Evolutionary conservation across 1,139 yeast genomes (phyloP), one percentile per base, ranked within the genome.

Genomic region (Kazachstania sp.): DNA sequence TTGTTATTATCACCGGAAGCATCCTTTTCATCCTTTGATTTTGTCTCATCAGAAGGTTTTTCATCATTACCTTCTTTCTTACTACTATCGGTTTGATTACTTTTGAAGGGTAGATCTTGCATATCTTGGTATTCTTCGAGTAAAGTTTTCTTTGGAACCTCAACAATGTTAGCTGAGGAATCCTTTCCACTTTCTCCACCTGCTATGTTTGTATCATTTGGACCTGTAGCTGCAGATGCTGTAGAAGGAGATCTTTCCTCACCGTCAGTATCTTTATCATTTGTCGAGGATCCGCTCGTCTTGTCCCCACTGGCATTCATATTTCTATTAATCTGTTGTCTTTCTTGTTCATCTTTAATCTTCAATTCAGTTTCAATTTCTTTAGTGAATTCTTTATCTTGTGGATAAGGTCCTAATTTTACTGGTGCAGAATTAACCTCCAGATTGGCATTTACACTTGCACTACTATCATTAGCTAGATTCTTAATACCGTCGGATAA

Each of bases 321-420:
- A 9, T 9, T 39, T 31, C 37, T 31, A n/a, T 16, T 23, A 3
- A 16, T 30, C 42, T 57, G 60, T 32, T 56, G 53, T 34, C 50
- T 54, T 40, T 67, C 71, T 49, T 66, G 66, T 43, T 81, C 86
- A 63, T 90, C 97, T 61, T 81, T 82, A 47, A 81, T 78, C 60
- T 83, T 83, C 51, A 92, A 71, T 61, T 86, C 95, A 1, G 88
- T 80, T 61, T 85, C 94, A 31, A 92, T 77, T 63, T 92, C 98
- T 57, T 81, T 82, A 43, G 79, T 76, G 53, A 86, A 86, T 46
- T 87, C 96, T 11, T 88, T 81, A 54, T 90, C 97, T 60, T 83
- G 69, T 9, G 97, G 97, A 59, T 85, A 70, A 51, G 79, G 80
- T 1, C 98, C 97, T 44, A 92, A 72, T 58, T 79, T 81, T 8